Conservation (phyloP, 257 asterid species). For the Euphrasia confusa region DNA sequence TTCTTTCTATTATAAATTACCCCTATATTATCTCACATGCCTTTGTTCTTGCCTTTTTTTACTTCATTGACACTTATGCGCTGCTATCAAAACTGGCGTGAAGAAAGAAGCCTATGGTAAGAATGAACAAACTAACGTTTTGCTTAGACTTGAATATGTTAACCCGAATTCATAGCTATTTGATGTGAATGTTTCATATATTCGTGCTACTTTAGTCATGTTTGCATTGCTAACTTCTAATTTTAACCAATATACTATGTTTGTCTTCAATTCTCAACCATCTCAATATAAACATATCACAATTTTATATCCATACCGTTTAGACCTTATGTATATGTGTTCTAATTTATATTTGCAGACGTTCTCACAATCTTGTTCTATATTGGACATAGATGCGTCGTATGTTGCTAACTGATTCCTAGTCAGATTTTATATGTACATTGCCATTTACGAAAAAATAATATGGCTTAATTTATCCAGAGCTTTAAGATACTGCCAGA, state of each 20-base stretch:
- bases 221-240: conserved; percentile 7
- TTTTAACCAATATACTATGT: not conserved
- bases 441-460: too few species aligned
- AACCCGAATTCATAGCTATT: conserved; percentile 5
- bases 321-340: not conserved
- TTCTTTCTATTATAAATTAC: conserved; percentile 12
- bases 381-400: too few species aligned
- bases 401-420: too few species aligned
- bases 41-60: conserved; percentile 26
- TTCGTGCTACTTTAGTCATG: conserved; percentile 8
- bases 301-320: not conserved
- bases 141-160: conserved; percentile 18
- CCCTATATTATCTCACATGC: conserved; percentile 27
- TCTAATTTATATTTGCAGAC: too few species aligned
- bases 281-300: not conserved
- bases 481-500: too few species aligned
- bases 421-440: too few species aligned
- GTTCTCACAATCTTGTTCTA: too few species aligned
- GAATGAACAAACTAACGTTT: conserved; percentile 26
- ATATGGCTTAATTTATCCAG: too few species aligned
- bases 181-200: conserved; percentile 8
- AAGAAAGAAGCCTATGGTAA: conserved; percentile 97
- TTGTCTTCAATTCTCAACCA: conserved; percentile 1
- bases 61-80: conserved; percentile 32
- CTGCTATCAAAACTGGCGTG: conserved; percentile 43